A percentile compares a stretch with the other conserved stretches of the same genome.
These are phyloP conservation scores for Mycena chlorophos DNA, from an alignment of 768 basidiomycete genomes.

Conservation along the genomic window DNA sequence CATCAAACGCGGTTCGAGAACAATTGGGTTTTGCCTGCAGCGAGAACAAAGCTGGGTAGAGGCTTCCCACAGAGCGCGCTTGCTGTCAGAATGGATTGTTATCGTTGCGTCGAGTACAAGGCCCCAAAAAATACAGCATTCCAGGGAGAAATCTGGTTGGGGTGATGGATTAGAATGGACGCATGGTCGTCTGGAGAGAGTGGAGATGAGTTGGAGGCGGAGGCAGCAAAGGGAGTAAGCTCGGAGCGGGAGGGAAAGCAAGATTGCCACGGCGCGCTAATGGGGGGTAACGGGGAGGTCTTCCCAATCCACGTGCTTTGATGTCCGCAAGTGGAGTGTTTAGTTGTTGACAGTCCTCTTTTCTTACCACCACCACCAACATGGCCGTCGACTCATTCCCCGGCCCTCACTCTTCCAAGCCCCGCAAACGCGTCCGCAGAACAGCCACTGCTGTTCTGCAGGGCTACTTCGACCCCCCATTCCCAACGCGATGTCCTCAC, in stretches of 20 bases:
- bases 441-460: constrained; percentile 77
- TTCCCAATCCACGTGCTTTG: constrained; percentile 14
- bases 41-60: background rate
- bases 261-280: background rate
- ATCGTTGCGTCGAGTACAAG: constrained; percentile 12
- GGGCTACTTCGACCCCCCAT: constrained; percentile 68
- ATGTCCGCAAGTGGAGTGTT: background rate
- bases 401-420: constrained; percentile 31
- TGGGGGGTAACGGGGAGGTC: background rate
- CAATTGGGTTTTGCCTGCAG: background rate
- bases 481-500: constrained; percentile 76
- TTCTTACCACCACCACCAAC: constrained; percentile 29
- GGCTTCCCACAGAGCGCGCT: constrained; percentile 8
- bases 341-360: constrained; percentile 17
- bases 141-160: constrained; percentile 19
- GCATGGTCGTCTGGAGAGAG: constrained; percentile 14
- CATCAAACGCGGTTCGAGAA: constrained; percentile 11
- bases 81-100: constrained; percentile 11
- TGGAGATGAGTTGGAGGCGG: constrained; percentile 6
- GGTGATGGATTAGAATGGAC: constrained; percentile 16
- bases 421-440: constrained; percentile 49
- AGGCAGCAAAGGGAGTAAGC: constrained; percentile 10
- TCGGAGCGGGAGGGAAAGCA: background rate
- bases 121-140: constrained; percentile 19
- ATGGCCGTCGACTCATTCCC: constrained; percentile 38